Percentiles rank a stretch among this genome's conserved stretches.
Conservation (phyloP, 2,329 filamentous ascomycete species). For the Aspergillus sp. region DNA sequence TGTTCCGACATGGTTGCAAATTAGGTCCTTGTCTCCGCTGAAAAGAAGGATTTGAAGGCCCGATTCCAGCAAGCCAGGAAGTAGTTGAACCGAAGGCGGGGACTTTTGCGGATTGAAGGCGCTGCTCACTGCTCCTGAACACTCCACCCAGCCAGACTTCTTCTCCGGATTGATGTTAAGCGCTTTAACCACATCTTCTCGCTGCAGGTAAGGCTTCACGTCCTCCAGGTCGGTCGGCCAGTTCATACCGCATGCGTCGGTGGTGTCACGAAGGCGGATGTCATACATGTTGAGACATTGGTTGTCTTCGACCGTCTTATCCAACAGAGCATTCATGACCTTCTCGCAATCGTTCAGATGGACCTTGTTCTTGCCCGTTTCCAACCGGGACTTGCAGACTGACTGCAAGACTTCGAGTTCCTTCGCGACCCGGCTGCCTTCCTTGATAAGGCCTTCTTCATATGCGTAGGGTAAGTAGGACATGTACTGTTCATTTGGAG, state of each 20-base stretch:
- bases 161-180: slow-evolving; percentile 82
- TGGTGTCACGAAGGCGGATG: slow-evolving; percentile 76
- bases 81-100: slow-evolving; percentile 68
- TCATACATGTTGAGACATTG: slow-evolving; percentile 97
- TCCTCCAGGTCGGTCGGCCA: slow-evolving; percentile 85
- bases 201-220: slow-evolving; percentile 82
- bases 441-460: slow-evolving; percentile 69
- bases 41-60: slow-evolving; percentile 78
- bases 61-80: slow-evolving; percentile 76
- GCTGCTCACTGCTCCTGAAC: slow-evolving; percentile 73
- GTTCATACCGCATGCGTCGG: slow-evolving; percentile 90
- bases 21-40: slow-evolving; percentile 89
- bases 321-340: slow-evolving; percentile 73
- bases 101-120: slow-evolving; percentile 73
- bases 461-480: slow-evolving; percentile 82
- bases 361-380: slow-evolving; percentile 62
- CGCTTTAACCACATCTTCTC: slow-evolving; percentile 73
- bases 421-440: slow-evolving; percentile 64
- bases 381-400: slow-evolving; percentile 65
- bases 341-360: slow-evolving; percentile 72
- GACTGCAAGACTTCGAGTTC: slow-evolving; percentile 69
- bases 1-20: slow-evolving; percentile 96
- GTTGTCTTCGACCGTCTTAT: slow-evolving; percentile 57
- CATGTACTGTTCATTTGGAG: slow-evolving; percentile 84
- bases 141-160: slow-evolving; percentile 87